Percentiles rank a stretch among this genome's conserved stretches.
phyloP scores from a whole-genome alignment of 1,284 basidiomycete species.

The Ustilago tritici region DNA sequence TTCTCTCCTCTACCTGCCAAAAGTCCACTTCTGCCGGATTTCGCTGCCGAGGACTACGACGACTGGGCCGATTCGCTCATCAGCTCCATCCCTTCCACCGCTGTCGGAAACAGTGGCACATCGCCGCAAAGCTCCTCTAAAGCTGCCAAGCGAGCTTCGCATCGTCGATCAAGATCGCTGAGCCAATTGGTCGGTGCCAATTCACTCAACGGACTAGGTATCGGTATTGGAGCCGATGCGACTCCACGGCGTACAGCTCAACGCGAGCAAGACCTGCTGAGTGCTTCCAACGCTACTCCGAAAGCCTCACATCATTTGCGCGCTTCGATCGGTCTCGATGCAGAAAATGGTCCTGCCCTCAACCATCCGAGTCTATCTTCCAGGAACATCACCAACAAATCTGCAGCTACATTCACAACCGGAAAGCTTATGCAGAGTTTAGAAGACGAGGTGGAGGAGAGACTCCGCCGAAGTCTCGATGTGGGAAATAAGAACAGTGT shows the following conservation, averaged over 20 bases:
- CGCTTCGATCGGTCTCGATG: conserved; percentile 26
- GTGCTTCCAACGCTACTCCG: conserved; percentile 28
- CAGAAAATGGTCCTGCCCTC: not conserved
- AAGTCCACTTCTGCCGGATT: conserved; percentile 52
- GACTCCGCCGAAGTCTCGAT: conserved; percentile 32
- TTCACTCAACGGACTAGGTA: conserved; percentile 39
- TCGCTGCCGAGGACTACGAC: conserved; percentile 48
- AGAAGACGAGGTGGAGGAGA: conserved; percentile 25
- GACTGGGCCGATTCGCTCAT: conserved; percentile 50
- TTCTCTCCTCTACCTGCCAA: conserved; percentile 31
- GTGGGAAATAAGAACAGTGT: not conserved
- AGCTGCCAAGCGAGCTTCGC: conserved; percentile 10
- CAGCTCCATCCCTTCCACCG: conserved; percentile 35
- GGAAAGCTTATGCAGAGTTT: not conserved
- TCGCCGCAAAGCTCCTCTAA: conserved; percentile 1
- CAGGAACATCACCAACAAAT: not conserved
- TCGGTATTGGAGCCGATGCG: conserved; percentile 27
- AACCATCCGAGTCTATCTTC: not conserved
- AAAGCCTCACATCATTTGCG: conserved; percentile 35
- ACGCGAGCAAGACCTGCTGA: conserved; percentile 20
- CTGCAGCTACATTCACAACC: not conserved
- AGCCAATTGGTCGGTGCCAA: conserved; percentile 9
- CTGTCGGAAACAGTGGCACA: not conserved
- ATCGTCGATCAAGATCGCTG: conserved; percentile 26
- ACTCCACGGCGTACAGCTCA: conserved; percentile 23